phyloP scores from a whole-genome alignment of 331 rosid genomes.

The Ulmus americana region DNA sequence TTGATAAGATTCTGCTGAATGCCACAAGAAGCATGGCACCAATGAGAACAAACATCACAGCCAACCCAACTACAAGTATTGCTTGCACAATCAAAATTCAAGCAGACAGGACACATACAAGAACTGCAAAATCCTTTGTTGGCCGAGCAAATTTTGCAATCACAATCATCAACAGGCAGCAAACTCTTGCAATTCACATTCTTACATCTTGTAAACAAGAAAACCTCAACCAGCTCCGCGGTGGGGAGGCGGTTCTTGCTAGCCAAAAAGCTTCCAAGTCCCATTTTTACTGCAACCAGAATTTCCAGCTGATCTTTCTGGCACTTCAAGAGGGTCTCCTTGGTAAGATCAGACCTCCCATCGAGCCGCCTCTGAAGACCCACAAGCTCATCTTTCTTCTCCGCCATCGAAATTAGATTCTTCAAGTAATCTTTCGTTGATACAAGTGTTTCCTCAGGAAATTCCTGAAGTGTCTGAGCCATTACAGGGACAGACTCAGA shows the following conservation, averaged over 20 bases:
- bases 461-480: slow-evolving; percentile 65
- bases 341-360: slow-evolving; percentile 70
- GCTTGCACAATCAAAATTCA: slow-evolving; percentile 91
- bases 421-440: slow-evolving; percentile 57
- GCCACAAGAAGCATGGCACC: slow-evolving; percentile 99
- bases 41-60: slow-evolving; percentile 91
- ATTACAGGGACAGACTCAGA: slow-evolving; percentile 47
- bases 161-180: slow-evolving; percentile 97
- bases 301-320: slow-evolving; percentile 64
- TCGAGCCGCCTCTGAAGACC: slow-evolving; percentile 59
- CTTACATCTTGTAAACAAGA: slow-evolving; percentile 69
- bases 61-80: slow-evolving; percentile 99
- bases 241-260: slow-evolving; percentile 39
- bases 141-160: slow-evolving; percentile 80
- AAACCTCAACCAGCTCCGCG: slow-evolving; percentile 66
- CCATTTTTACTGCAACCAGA: slow-evolving; percentile 71
- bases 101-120: slow-evolving; percentile 92
- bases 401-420: slow-evolving; percentile 57
- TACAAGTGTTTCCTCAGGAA: slow-evolving; percentile 49
- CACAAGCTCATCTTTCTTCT: slow-evolving; percentile 68
- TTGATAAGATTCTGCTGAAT: slow-evolving; percentile 68
- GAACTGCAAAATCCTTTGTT: slow-evolving; percentile 85
- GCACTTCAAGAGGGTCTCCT: slow-evolving; percentile 72
- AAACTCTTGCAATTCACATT: slow-evolving; percentile 63
- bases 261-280: slow-evolving; percentile 58